phyloP scores from a whole-genome alignment of 495 filamentous ascomycete species.

The Xylaria telfairii region DNA sequence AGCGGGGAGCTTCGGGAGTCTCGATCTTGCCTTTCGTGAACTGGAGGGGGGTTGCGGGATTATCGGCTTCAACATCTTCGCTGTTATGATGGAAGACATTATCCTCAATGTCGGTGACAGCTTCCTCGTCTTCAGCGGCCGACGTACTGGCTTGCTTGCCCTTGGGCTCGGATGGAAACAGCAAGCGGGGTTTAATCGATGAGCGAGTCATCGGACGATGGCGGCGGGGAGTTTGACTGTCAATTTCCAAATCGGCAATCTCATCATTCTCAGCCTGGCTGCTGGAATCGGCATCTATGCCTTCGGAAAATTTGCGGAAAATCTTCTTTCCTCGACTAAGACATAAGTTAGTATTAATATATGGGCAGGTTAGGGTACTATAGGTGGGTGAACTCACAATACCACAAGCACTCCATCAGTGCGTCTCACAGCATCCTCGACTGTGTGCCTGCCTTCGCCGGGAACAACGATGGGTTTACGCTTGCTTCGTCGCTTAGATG shows the following conservation, averaged over 20 bases:
- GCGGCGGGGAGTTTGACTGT: constrained; percentile 55
- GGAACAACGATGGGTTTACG: constrained; percentile 53
- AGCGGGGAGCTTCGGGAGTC: constrained; percentile 59
- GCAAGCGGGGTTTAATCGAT: constrained; percentile 79
- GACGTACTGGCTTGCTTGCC: constrained; percentile 57
- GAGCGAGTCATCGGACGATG: constrained; percentile 70
- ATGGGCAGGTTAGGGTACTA: constrained; percentile 4
- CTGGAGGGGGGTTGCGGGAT: constrained; percentile 45
- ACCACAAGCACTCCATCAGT: constrained; percentile 82
- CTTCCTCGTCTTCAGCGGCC: constrained; percentile 55
- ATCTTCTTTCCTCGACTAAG: constrained; percentile 87
- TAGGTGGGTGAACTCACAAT: constrained; percentile 70
- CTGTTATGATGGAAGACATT: constrained; percentile 55
- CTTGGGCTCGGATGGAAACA: constrained; percentile 72
- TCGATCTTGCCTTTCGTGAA: constrained; percentile 38
- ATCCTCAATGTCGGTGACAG: constrained; percentile 57
- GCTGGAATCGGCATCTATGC: constrained; percentile 36
- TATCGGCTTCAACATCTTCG: constrained; percentile 56
- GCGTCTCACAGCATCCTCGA: constrained; percentile 67
- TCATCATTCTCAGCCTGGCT: constrained; percentile 45
- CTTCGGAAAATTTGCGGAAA: constrained; percentile 68
- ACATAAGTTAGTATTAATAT: constrained; percentile 31
- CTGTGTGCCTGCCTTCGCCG: constrained; percentile 60
- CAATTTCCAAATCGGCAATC: constrained; percentile 52
- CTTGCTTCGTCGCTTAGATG: constrained; percentile 49